Evolutionary conservation across 169 alveolate genomes (phyloP), one percentile per base, ranked within the genome.

Genomic region (Condylostoma magnum): DNA sequence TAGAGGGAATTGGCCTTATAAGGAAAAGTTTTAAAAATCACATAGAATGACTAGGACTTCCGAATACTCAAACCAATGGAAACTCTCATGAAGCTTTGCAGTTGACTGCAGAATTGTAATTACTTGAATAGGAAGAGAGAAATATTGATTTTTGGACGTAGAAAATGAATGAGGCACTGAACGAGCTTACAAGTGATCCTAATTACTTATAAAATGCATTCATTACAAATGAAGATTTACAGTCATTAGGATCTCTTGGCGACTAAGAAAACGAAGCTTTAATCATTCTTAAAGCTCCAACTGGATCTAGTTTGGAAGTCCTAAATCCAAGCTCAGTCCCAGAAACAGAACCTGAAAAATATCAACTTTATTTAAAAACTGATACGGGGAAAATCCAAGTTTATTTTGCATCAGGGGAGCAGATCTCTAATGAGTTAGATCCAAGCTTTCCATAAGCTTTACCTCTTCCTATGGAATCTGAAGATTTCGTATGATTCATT

Each of bases 1-100:
- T 91, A 30, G 95, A 91, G 53, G 96, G 96, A 22, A 88, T 79
- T 75, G 86, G 86, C 8, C 74, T 79, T 20, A 70, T 79, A 15
- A 54, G 75, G 41, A 79, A 79, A 41, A 72, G 55, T 71, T 63
- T 46, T 28, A 66, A 66, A 47, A 66, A 66, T 47, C 30, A 36
- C 12, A 66, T 66, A 37, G 10, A 36, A 31, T 66, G 75, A 50
- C 25, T 66, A 8, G 75, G 75, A 27, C n/a, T 33, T 8, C 18
- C 22, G 6, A 15, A 12, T 3, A 54, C 25, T 33, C 47, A 57
- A 6, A 70, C 75, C 22, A 25, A 38, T n/a, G 6, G 28, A 8
- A 31, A 46, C n/a, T 2, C 5, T 4, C 77, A 77, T 10, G 79
- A 77, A 46, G 18, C 28, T 22, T 15, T 34, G 6, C 44, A 6